Evolutionary conservation across 352 stramenopile genomes (phyloP), one percentile per base, ranked within the genome.

Genomic region (Elongisporangium undulatum): DNA sequence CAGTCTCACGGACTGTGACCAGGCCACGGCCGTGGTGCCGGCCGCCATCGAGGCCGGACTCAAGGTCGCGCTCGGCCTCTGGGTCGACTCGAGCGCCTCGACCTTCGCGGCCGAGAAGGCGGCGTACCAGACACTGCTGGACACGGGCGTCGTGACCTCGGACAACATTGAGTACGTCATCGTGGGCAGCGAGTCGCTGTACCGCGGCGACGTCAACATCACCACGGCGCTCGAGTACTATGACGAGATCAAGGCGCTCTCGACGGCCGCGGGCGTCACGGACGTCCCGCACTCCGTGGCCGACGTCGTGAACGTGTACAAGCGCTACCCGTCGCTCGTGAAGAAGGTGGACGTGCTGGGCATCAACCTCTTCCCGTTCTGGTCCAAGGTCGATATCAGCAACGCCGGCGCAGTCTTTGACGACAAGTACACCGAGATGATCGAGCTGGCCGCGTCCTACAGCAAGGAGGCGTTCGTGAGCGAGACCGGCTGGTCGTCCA

Each of bases 351-450:
- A 89, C 63, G 79, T 83, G 41, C 68, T 88, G 49, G 75, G 72
- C 50, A 77, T 71, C 48, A 91, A 89, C 55, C 66, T 75, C 51
- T 91, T 91, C 49, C 73, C 82, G 17, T 91, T 88, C 66, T 91
- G 82, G 82, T 72, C 87, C 62, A 74, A 75, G 52, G 55, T 71
- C 3, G 54, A 52, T 12, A 62, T 84, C 20, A 61, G 79, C 41
- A 61, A 62, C 7, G 75, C 68, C n/a, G 72, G 67, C 13, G 59
- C 67, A 19, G 60, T 67, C 24, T 82, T 89, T 45, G 78, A 84
- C 61, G 66, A 63, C 55, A 77, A 79, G 48, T 75, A 83, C 59
- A 52, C 67, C 22, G 61, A 63, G 45, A 64, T 89, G 1, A 55
- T 70, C 10, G 34, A 75, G 16, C 68, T 50, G 6, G 68, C 70